Percentiles rank a stretch among this genome's conserved stretches.
Evolutionary conservation across 768 basidiomycete species (phyloP).

Genomic region (Gelatoporia subvermispora): DNA sequence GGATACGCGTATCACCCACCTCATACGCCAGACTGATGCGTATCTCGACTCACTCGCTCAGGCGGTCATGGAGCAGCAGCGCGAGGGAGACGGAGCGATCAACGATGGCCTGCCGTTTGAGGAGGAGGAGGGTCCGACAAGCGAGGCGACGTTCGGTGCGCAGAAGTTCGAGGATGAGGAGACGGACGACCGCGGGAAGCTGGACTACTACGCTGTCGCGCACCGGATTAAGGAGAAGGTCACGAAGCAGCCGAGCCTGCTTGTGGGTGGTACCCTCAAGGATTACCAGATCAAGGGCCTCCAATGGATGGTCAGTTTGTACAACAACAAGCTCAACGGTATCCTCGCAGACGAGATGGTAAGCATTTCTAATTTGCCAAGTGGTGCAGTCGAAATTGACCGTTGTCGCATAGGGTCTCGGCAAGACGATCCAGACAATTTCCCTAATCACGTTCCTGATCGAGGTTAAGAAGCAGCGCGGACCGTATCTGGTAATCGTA

Average conservation of each 20-base stretch:
- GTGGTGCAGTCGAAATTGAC: conserved; percentile 4
- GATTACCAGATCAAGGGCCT: conserved; percentile 93
- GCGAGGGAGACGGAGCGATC: conserved; percentile 39
- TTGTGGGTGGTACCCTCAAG: conserved; percentile 86
- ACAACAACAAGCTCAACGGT: conserved; percentile 93
- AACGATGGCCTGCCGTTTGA: conserved; percentile 41
- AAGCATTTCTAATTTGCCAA: conserved; percentile 13
- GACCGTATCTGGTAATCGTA: conserved; percentile 93
- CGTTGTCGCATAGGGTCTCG: conserved; percentile 70
- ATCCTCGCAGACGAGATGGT: conserved; percentile 96
- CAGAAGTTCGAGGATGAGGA: conserved; percentile 60
- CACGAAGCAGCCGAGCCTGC: conserved; percentile 62
- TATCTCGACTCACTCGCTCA: conserved; percentile 95
- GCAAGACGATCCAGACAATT: conserved; percentile 93
- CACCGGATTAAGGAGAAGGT: conserved; percentile 89
- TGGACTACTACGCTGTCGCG: conserved; percentile 96
- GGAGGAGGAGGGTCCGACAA: conserved; percentile 66
- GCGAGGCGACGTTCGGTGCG: conserved; percentile 90
- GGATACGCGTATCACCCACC: conserved; percentile 96
- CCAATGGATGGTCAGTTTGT: conserved; percentile 98
- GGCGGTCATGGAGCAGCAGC: conserved; percentile 91
- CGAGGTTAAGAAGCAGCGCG: conserved; percentile 84
- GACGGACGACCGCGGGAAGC: conserved; percentile 61
- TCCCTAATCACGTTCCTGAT: conserved; percentile 94
- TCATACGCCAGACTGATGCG: conserved; percentile 87